Percentiles rank a stretch among this genome's conserved stretches.
Evolutionary conservation across 192 early-diverging fungal genomes (phyloP).

Genomic region (Martensiomyces pterosporus): DNA sequence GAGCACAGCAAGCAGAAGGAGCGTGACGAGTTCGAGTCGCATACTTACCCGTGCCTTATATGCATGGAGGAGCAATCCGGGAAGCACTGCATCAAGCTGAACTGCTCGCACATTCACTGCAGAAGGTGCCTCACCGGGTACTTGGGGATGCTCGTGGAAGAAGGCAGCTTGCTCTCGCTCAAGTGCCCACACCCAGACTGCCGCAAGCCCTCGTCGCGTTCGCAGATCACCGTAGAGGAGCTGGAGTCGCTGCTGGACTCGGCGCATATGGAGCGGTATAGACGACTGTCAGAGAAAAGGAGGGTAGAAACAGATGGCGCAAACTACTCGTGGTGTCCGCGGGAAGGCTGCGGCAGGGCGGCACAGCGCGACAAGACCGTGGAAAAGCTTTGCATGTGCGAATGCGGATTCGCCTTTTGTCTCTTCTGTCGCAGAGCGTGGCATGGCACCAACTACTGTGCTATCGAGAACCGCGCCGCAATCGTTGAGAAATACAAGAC

Average conservation of each 20-base stretch:
- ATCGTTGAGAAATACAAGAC: constrained; percentile 8
- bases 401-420: constrained; percentile 23
- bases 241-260: not conserved
- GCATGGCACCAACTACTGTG: constrained; percentile 22
- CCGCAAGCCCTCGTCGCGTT: not conserved
- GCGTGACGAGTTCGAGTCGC: constrained; percentile 8
- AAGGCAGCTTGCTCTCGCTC: constrained; percentile 13
- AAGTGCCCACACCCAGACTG: constrained; percentile 13
- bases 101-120: constrained; percentile 21
- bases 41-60: constrained; percentile 12
- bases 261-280: constrained; percentile 3
- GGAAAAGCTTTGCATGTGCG: constrained; percentile 7
- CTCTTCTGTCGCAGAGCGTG: constrained; percentile 14
- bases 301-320: constrained; percentile 8
- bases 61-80: constrained; percentile 31
- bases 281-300: constrained; percentile 9
- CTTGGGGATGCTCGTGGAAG: constrained; percentile 13
- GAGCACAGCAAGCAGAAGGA: not conserved
- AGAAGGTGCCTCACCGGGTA: constrained; percentile 11
- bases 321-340: constrained; percentile 16
- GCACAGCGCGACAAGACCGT: constrained; percentile 1
- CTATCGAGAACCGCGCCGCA: not conserved
- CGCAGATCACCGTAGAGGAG: not conserved
- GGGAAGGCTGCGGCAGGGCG: constrained; percentile 9
- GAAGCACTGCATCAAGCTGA: constrained; percentile 16